Evolutionary conservation across 1,284 basidiomycete genomes (phyloP).

Genomic region (Entoloma clypeatum): DNA sequence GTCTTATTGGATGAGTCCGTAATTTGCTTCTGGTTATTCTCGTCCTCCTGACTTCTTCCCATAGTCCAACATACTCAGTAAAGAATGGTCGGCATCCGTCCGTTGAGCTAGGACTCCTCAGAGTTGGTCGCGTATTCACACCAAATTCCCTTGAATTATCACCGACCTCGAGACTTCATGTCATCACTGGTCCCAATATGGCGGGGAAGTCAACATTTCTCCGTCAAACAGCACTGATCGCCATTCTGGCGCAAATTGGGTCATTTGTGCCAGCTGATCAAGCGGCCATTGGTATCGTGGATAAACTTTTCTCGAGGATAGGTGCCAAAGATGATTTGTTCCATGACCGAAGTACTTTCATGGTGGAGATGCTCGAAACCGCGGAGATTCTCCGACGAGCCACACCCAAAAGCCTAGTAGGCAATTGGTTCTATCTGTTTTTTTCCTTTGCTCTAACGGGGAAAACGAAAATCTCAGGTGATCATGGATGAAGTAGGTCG

Average conservation of each 20-base stretch:
- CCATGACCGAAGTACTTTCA: constrained; percentile 90
- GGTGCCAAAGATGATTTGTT: constrained; percentile 96
- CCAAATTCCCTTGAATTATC: constrained; percentile 76
- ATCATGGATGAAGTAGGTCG: constrained; percentile 98
- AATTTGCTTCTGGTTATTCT: constrained; percentile 1
- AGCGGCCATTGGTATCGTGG: constrained; percentile 82
- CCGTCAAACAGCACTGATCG: constrained; percentile 87
- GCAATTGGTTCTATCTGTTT: constrained; percentile 20
- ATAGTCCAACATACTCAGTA: constrained; percentile 51
- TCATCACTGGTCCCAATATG: constrained; percentile 98
- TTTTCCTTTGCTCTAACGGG: not conserved
- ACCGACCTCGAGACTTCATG: constrained; percentile 57
- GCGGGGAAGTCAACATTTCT: constrained; percentile 92
- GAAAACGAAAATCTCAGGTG: constrained; percentile 52
- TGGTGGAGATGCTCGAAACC: constrained; percentile 89
- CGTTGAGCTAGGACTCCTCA: constrained; percentile 85
- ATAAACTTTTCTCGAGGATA: constrained; percentile 90
- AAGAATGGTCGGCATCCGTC: constrained; percentile 86
- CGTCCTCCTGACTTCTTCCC: constrained; percentile 3
- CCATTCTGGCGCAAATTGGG: constrained; percentile 90
- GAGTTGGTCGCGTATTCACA: constrained; percentile 72
- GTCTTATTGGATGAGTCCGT: constrained; percentile 67
- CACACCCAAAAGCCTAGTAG: constrained; percentile 74
- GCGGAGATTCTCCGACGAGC: constrained; percentile 81
- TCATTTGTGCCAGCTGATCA: constrained; percentile 88